Conservation (phyloP, 192 early-diverging fungal genomes). For the Phycomyces nitens region DNA sequence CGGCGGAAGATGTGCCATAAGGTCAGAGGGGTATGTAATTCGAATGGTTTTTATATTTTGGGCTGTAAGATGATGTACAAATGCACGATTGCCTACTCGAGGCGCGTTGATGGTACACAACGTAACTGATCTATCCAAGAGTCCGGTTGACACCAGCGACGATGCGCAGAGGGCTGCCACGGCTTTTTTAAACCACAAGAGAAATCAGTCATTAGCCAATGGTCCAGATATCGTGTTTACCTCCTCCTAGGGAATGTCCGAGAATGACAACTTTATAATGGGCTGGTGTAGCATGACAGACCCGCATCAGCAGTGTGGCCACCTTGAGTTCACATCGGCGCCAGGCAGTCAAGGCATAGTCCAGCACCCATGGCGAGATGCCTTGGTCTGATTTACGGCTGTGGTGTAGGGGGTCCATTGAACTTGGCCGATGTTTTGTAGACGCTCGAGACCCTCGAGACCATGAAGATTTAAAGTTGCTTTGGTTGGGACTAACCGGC, state of each 20-base stretch:
- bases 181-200: slow-evolving; percentile 12
- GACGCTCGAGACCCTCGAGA: neutral
- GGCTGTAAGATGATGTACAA: slow-evolving; percentile 3
- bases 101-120: slow-evolving; percentile 19
- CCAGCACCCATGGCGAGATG: slow-evolving; percentile 18
- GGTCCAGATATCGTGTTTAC: neutral
- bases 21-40: slow-evolving; percentile 15
- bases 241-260: slow-evolving; percentile 19
- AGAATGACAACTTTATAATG: slow-evolving; percentile 29
- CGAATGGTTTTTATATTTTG: slow-evolving; percentile 19
- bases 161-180: slow-evolving; percentile 29
- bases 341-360: slow-evolving; percentile 25
- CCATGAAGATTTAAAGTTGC: neutral
- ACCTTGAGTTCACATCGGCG: slow-evolving; percentile 25
- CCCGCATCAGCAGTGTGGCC: slow-evolving; percentile 25
- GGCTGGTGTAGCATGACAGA: slow-evolving; percentile 10
- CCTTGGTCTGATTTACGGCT: no score
- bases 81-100: slow-evolving; percentile 18
- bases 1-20: slow-evolving; percentile 29
- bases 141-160: slow-evolving; percentile 22
- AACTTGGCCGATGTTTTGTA: neutral
- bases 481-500: neutral
- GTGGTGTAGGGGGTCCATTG: neutral
- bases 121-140: slow-evolving; percentile 21
- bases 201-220: neutral